phyloP scores from a whole-genome alignment of 768 basidiomycete genomes.

The Filobasidium floriforme region DNA sequence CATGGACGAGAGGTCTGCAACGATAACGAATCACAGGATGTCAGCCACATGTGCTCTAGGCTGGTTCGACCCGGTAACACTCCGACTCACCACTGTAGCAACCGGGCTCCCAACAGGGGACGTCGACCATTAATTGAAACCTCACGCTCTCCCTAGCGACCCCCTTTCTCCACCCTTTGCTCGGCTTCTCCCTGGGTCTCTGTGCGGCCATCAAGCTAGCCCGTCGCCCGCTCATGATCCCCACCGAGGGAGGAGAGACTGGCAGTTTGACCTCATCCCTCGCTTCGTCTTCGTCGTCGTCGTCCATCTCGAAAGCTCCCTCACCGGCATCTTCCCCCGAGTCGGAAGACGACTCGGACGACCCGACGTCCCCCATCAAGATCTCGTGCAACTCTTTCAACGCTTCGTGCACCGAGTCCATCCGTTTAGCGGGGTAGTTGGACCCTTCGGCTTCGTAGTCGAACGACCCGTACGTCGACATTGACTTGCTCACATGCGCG shows the following conservation, averaged over 20 bases:
- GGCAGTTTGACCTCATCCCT: neutral
- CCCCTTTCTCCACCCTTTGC: slow-evolving; percentile 17
- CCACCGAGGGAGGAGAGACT: neutral
- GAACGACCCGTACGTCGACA: slow-evolving; percentile 5
- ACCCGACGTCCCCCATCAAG: slow-evolving; percentile 21
- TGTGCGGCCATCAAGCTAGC: neutral
- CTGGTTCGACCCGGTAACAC: neutral
- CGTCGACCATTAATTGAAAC: slow-evolving; percentile 42
- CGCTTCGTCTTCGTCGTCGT: slow-evolving; percentile 12
- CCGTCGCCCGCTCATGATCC: neutral
- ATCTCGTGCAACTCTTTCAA: slow-evolving; percentile 19
- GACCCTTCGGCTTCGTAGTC: slow-evolving; percentile 9
- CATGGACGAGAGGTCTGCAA: slow-evolving; percentile 39
- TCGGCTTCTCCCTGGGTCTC: slow-evolving; percentile 2
- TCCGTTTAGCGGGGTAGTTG: slow-evolving; percentile 5
- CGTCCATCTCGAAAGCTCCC: neutral
- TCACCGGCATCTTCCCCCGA: slow-evolving; percentile 1
- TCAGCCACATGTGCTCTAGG: neutral
- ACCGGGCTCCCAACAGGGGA: slow-evolving; percentile 41
- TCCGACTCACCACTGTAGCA: slow-evolving; percentile 37
- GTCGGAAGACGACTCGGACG: slow-evolving; percentile 13
- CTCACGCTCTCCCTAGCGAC: slow-evolving; percentile 33
- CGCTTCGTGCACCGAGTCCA: slow-evolving; percentile 1
- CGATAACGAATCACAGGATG: neutral
- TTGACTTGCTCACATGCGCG: neutral